phyloP scores from a whole-genome alignment of 1,284 basidiomycete genomes.

The Golubevia sp. region DNA sequence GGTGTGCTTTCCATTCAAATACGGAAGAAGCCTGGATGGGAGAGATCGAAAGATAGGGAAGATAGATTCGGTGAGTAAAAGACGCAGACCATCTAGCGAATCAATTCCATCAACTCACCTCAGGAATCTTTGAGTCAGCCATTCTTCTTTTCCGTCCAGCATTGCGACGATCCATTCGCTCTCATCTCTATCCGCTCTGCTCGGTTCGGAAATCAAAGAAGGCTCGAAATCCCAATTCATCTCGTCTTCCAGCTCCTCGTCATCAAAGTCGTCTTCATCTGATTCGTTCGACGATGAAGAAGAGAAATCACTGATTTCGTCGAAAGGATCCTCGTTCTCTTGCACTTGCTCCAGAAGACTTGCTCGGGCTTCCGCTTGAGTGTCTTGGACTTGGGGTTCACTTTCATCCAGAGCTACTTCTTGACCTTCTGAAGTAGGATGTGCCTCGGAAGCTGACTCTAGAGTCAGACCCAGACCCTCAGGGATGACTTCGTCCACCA shows the following conservation, averaged over 20 bases:
- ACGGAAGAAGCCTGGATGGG: constrained; percentile 38
- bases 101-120: constrained; percentile 7
- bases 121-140: constrained; percentile 22
- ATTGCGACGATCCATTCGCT: constrained; percentile 54
- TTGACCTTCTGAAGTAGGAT: not conserved
- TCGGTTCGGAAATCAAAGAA: constrained; percentile 44
- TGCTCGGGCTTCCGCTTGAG: not conserved
- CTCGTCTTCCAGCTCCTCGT: constrained; percentile 6
- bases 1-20: constrained; percentile 55
- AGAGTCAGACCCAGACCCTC: not conserved
- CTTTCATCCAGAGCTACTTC: no score
- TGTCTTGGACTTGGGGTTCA: not conserved
- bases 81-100: not conserved
- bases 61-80: not conserved
- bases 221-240: constrained; percentile 6
- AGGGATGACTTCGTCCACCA: not conserved
- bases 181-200: constrained; percentile 42
- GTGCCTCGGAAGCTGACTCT: no score
- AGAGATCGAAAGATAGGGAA: not conserved
- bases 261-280: constrained; percentile 9
- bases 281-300: not conserved
- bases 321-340: not conserved
- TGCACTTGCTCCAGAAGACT: not conserved
- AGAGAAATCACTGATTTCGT: not conserved
- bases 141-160: constrained; percentile 28